These are phyloP conservation scores for Dichomitus squalens DNA, from an alignment of 1,284 basidiomycete species.

Conservation along the genomic window DNA sequence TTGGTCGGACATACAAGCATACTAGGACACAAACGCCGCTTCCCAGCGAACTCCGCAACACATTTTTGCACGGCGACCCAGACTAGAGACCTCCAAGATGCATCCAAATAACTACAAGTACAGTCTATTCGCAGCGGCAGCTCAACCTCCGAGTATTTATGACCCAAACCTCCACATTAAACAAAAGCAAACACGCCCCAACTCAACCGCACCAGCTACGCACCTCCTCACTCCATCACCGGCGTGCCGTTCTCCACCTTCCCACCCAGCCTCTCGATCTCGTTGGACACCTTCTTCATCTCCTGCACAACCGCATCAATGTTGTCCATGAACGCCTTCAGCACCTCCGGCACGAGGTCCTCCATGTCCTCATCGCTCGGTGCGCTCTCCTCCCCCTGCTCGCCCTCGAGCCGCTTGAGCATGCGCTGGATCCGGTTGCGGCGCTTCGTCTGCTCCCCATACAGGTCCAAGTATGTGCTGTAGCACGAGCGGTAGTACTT, in stretches of 20 bases:
- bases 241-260: background rate
- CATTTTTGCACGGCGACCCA: too few relatives aligned
- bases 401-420: constrained; percentile 37
- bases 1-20: too few relatives aligned
- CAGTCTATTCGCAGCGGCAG: background rate
- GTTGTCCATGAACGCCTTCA: constrained; percentile 42
- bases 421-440: constrained; percentile 48
- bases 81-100: too few relatives aligned
- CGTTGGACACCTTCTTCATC: constrained; percentile 21
- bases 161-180: background rate
- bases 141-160: background rate
- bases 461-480: constrained; percentile 48
- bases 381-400: constrained; percentile 37
- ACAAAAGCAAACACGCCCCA: background rate
- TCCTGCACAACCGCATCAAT: constrained; percentile 21
- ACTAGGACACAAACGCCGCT: too few relatives aligned
- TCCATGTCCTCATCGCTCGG: constrained; percentile 47
- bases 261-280: constrained; percentile 15
- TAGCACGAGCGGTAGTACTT: constrained; percentile 54
- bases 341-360: constrained; percentile 54
- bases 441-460: constrained; percentile 48
- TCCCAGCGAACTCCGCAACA: too few relatives aligned
- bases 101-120: background rate
- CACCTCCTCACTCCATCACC: background rate
- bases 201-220: background rate